A percentile compares a stretch with the other conserved stretches of the same genome.
phyloP scores from a whole-genome alignment of 2,329 filamentous ascomycete species.

The Monosporascus sp. region DNA sequence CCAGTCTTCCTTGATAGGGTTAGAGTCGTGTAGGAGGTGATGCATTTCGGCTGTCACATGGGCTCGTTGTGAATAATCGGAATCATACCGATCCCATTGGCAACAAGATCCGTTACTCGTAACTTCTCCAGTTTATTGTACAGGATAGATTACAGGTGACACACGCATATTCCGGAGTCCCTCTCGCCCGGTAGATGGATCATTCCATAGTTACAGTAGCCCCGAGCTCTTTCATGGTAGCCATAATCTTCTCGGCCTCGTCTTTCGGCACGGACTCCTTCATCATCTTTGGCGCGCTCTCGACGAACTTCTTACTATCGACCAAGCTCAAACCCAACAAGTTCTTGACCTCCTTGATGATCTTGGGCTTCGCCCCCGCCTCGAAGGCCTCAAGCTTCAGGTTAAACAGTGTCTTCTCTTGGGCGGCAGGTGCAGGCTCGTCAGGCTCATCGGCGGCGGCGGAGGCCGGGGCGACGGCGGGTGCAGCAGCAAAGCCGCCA shows the following conservation, averaged over 20 bases:
- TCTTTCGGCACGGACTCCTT: slow-evolving; percentile 99
- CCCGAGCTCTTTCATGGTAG: slow-evolving; percentile 87
- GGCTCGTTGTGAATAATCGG: neutral
- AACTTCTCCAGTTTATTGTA: slow-evolving; percentile 21
- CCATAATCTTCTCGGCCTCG: slow-evolving; percentile 97
- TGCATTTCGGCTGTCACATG: too few species aligned
- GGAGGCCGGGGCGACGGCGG: slow-evolving; percentile 55
- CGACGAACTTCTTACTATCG: slow-evolving; percentile 99
- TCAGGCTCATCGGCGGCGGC: slow-evolving; percentile 75
- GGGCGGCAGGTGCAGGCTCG: slow-evolving; percentile 79
- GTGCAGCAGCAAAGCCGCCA: slow-evolving; percentile 76
- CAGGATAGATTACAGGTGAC: slow-evolving; percentile 27
- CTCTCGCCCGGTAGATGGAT: slow-evolving; percentile 14
- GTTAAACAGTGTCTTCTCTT: slow-evolving; percentile 97
- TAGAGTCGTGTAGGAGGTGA: too few species aligned
- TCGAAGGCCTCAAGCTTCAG: slow-evolving; percentile 92
- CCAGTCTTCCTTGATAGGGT: too few species aligned
- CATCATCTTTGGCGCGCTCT: slow-evolving; percentile 96
- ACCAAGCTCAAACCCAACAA: slow-evolving; percentile 93
- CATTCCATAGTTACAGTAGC: slow-evolving; percentile 91
- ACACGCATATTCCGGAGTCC: slow-evolving; percentile 13
- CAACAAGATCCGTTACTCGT: neutral
- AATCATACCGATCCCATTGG: neutral
- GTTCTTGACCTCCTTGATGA: slow-evolving; percentile 99
- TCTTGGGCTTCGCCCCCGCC: slow-evolving; percentile 85